Evolutionary conservation across 2,329 filamentous ascomycete genomes (phyloP).

Genomic region (Pseudogymnoascus sp.): DNA sequence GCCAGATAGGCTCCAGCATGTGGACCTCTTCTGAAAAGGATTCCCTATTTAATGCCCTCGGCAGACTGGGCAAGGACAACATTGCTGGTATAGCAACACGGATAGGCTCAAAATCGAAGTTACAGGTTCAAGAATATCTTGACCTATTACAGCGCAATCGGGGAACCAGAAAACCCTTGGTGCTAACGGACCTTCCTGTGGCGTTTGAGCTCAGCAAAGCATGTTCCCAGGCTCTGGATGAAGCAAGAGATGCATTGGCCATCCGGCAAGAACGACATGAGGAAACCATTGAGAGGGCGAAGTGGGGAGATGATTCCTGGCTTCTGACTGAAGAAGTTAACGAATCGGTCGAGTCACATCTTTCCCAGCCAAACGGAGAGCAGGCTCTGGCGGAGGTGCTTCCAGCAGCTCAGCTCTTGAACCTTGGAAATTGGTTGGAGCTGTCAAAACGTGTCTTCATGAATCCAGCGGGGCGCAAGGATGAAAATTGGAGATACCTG

Average conservation of each 20-base stretch:
- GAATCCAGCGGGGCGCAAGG: conserved; percentile 51
- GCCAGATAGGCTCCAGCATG: conserved; percentile 58
- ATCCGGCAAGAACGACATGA: conserved; percentile 58
- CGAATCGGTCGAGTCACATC: conserved; percentile 19
- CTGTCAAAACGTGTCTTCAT: conserved; percentile 66
- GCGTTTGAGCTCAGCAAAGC: conserved; percentile 63
- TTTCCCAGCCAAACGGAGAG: conserved; percentile 20
- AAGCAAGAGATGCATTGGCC: conserved; percentile 58
- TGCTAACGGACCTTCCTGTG: conserved; percentile 55
- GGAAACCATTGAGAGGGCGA: conserved; percentile 48
- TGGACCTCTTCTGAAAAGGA: conserved; percentile 71
- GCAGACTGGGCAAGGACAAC: conserved; percentile 56
- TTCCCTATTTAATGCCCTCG: conserved; percentile 58
- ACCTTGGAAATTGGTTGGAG: conserved; percentile 51
- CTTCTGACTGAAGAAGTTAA: conserved; percentile 43
- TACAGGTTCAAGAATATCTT: conserved; percentile 68
- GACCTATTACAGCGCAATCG: conserved; percentile 41
- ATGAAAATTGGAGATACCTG: conserved; percentile 61
- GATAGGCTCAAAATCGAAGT: conserved; percentile 62
- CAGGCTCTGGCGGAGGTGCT: conserved; percentile 28
- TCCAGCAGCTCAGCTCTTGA: conserved; percentile 50
- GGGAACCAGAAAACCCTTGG: conserved; percentile 28
- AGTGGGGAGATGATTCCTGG: conserved; percentile 56
- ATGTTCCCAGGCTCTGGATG: conserved; percentile 59
- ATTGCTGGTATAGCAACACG: conserved; percentile 52